These are phyloP conservation scores for Fusarium succisae DNA, from an alignment of 2,329 filamentous ascomycete genomes.

Conservation along the genomic window DNA sequence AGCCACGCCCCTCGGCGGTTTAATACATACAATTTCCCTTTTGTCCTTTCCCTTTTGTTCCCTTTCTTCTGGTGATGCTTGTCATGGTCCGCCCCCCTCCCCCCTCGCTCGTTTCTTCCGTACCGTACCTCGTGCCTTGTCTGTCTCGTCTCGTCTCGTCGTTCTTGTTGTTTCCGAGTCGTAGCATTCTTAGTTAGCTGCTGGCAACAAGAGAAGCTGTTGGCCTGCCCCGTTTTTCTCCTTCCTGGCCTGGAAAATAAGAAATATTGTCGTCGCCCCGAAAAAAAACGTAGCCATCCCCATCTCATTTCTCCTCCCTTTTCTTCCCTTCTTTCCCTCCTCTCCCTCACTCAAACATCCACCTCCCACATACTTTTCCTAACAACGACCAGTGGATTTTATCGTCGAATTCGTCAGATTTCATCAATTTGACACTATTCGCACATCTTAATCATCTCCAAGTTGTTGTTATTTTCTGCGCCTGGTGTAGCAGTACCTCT, in stretches of 20 bases:
- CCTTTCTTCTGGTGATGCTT: constrained; percentile 39
- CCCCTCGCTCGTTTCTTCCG: constrained; percentile 30
- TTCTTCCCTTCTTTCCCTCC: constrained; percentile 34
- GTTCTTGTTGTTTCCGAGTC: constrained; percentile 37
- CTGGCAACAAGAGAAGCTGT: constrained; percentile 33
- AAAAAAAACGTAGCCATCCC: constrained; percentile 65
- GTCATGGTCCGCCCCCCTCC: constrained; percentile 31
- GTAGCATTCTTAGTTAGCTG: constrained; percentile 37
- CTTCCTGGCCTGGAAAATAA: constrained; percentile 53
- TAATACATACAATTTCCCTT: constrained; percentile 42
- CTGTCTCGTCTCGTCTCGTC: constrained; percentile 33
- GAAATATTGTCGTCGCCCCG: constrained; percentile 53
- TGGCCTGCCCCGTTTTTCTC: constrained; percentile 59
- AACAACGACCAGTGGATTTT: constrained; percentile 48
- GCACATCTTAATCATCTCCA: constrained; percentile 48
- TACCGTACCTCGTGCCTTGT: constrained; percentile 39
- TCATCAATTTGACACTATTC: constrained; percentile 55
- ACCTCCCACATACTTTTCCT: constrained; percentile 47
- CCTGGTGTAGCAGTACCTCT: constrained; percentile 43
- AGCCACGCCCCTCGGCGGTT: constrained; percentile 37
- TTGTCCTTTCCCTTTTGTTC: constrained; percentile 28
- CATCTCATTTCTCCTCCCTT: constrained; percentile 46
- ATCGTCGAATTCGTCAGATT: constrained; percentile 43
- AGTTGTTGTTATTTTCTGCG: constrained; percentile 50
- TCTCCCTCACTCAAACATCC: constrained; percentile 38